Conservation (phyloP, 2,329 filamentous ascomycete species). For the Dothistroma septosporum region DNA sequence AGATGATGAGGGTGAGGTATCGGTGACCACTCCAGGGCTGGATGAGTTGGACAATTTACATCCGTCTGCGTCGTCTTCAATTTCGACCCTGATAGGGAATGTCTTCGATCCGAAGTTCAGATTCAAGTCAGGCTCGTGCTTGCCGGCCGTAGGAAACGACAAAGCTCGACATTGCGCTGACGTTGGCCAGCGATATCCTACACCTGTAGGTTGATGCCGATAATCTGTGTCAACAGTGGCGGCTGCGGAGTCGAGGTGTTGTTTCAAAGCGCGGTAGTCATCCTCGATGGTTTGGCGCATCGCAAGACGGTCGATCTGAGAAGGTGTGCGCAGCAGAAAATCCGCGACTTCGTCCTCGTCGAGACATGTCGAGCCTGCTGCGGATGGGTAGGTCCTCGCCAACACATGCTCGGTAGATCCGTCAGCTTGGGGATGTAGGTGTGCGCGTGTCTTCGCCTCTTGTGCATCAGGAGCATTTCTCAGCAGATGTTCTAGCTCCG, state of each 20-base stretch:
- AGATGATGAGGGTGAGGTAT: not conserved
- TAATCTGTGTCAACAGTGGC: not conserved
- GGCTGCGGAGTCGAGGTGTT: not conserved
- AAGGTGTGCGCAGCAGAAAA: not conserved
- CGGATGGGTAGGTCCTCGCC: no score
- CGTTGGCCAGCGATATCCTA: not conserved
- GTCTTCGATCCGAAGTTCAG: not conserved
- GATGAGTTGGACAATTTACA: not conserved
- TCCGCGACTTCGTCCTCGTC: not conserved
- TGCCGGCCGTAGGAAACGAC: not conserved
- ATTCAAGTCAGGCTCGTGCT: not conserved
- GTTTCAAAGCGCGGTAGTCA: not conserved
- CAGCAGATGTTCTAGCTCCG: not conserved
- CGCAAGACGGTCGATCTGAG: not conserved
- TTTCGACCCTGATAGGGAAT: not conserved
- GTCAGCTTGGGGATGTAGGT: not conserved
- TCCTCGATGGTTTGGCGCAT: not conserved
- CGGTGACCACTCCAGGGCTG: not conserved
- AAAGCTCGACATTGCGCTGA: not conserved
- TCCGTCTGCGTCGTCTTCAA: not conserved
- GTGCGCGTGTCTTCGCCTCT: not conserved
- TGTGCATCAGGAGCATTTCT: not conserved
- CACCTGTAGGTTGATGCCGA: not conserved
- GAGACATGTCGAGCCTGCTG: no score
- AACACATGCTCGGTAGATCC: not conserved